Percentiles rank a stretch among this genome's conserved stretches.
phyloP scores from a whole-genome alignment of 176 grass and related monocot genomes.

The Lolium multiflorum region DNA sequence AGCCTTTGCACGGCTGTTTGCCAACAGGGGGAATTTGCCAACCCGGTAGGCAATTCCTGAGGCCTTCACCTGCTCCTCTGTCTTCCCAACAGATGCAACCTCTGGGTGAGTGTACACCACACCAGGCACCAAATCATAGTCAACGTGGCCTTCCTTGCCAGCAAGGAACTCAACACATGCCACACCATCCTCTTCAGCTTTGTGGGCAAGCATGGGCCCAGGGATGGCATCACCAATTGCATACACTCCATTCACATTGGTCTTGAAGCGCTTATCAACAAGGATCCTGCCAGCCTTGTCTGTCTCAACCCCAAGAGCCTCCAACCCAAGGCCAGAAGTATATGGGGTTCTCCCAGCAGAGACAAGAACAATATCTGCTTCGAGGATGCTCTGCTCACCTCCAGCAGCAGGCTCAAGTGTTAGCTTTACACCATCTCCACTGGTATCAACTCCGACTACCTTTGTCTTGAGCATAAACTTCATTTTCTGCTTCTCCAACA shows the following conservation, averaged over 20 bases:
- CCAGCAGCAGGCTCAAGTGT: slow-evolving; percentile 86
- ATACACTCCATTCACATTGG: slow-evolving; percentile 85
- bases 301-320: slow-evolving; percentile 75
- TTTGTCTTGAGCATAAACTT: slow-evolving; percentile 99
- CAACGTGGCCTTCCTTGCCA: slow-evolving; percentile 96
- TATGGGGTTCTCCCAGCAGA: slow-evolving; percentile 86
- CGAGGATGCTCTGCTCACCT: slow-evolving; percentile 82
- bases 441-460: slow-evolving; percentile 79
- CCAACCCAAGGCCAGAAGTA: slow-evolving; percentile 79
- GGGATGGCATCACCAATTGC: slow-evolving; percentile 96
- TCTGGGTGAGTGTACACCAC: slow-evolving; percentile 98
- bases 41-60: slow-evolving; percentile 71
- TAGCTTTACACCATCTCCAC: slow-evolving; percentile 84
- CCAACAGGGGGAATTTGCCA: slow-evolving; percentile 90
- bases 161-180: slow-evolving; percentile 92
- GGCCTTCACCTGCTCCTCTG: slow-evolving; percentile 92
- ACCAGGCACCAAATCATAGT: slow-evolving; percentile 89
- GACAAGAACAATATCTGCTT: slow-evolving; percentile 93
- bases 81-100: slow-evolving; percentile 96
- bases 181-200: slow-evolving; percentile 98
- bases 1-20: slow-evolving; percentile 96
- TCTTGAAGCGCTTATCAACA: slow-evolving; percentile 89
- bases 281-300: slow-evolving; percentile 89
- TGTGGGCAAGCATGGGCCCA: slow-evolving; percentile 99
- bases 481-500: slow-evolving; percentile 99